A percentile compares a stretch with the other conserved stretches of the same genome.
phyloP scores from a whole-genome alignment of 345 rosid genomes.

The Lumnitzera racemosa region DNA sequence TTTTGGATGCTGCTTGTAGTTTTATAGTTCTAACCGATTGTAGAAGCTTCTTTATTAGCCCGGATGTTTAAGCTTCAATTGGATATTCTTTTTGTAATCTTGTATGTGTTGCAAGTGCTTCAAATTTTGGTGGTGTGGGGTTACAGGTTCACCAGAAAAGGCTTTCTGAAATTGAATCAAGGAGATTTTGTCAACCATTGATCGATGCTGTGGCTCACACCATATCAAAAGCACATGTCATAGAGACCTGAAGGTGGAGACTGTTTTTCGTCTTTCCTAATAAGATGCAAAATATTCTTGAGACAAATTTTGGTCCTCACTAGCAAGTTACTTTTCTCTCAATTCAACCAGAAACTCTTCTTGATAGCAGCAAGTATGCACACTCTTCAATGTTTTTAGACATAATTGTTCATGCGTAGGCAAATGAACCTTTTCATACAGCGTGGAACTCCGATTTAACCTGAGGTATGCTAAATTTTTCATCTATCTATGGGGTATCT shows the following conservation, averaged over 20 bases:
- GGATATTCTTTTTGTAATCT: background rate
- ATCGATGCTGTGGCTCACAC: slow-evolving; percentile 76
- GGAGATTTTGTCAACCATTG: slow-evolving; percentile 88
- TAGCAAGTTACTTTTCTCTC: slow-evolving; percentile 6
- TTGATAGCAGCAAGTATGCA: slow-evolving; percentile 50
- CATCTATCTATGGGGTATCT: background rate
- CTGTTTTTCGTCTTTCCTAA: slow-evolving; percentile 8
- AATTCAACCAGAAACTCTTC: slow-evolving; percentile 61
- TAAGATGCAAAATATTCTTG: background rate
- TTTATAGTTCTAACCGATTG: too few relatives aligned
- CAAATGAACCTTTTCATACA: slow-evolving; percentile 63
- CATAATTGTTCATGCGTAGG: slow-evolving; percentile 22
- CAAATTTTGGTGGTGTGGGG: background rate
- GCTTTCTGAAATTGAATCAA: slow-evolving; percentile 61
- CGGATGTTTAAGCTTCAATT: background rate
- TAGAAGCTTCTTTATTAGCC: background rate
- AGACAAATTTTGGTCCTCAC: slow-evolving; percentile 11
- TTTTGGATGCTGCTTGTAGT: too few relatives aligned
- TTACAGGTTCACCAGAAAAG: slow-evolving; percentile 61
- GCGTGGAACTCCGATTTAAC: slow-evolving; percentile 96
- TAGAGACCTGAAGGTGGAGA: slow-evolving; percentile 77
- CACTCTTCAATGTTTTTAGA: background rate
- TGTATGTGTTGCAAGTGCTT: too few relatives aligned
- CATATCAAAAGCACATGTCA: slow-evolving; percentile 86
- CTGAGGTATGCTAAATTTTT: slow-evolving; percentile 26